Percentiles rank a stretch among this genome's conserved stretches.
Conservation (phyloP, 805 yeast species). For the Saccharomyces mikatae region DNA sequence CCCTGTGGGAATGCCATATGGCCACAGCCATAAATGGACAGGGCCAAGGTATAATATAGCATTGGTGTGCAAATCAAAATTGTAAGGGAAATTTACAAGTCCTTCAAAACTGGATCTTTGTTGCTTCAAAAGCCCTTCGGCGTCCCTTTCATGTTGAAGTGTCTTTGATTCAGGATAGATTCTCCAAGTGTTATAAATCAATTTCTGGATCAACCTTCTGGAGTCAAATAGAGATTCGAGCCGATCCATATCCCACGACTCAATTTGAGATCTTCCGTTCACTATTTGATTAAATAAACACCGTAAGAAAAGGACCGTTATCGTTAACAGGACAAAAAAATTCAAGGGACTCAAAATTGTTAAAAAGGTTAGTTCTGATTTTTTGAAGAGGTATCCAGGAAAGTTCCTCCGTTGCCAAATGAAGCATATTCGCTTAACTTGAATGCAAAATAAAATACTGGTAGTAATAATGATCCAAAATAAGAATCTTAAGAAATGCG, state of each 20-base stretch:
- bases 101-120: constrained; percentile 46
- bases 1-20: constrained; percentile 58
- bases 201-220: constrained; percentile 35
- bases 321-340: constrained; percentile 51
- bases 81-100: constrained; percentile 72
- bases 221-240: constrained; percentile 56
- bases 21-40: constrained; percentile 59
- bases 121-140: constrained; percentile 7
- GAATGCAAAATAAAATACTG: constrained; percentile 37
- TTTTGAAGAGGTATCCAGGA: constrained; percentile 50
- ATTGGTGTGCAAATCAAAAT: constrained; percentile 54
- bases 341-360: constrained; percentile 48
- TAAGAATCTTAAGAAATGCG: constrained; percentile 73
- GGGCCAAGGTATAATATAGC: constrained; percentile 46
- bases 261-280: constrained; percentile 81
- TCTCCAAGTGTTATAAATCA: constrained; percentile 43
- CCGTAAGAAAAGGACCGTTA: constrained; percentile 52
- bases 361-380: constrained; percentile 46
- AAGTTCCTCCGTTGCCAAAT: constrained; percentile 43
- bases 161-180: constrained; percentile 26
- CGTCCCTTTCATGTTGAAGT: constrained; percentile 9
- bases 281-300: constrained; percentile 47
- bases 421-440: constrained; percentile 33
- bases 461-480: constrained; percentile 54
- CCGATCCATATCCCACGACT: constrained; percentile 86